phyloP scores from a whole-genome alignment of 2,329 filamentous ascomycete species.

The Alternaria conjuncta region DNA sequence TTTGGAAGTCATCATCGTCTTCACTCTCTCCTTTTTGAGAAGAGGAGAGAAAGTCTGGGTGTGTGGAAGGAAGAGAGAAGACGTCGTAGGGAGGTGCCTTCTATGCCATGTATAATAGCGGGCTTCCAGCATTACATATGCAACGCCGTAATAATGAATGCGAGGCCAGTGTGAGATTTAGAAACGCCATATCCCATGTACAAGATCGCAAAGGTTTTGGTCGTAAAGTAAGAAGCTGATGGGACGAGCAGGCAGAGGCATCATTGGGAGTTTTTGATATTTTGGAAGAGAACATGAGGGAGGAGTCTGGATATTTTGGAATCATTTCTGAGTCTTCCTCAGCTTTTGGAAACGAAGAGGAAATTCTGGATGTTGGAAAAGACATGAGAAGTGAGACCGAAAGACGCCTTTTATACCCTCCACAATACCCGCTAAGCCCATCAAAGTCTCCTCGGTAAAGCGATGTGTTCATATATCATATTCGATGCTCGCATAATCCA shows the following conservation, averaged over 20 bases:
- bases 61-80: not conserved
- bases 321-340: too few relatives aligned
- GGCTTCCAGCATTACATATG: rapidly evolving
- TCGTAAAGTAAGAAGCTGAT: too few relatives aligned
- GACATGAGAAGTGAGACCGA: not conserved
- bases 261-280: too few relatives aligned
- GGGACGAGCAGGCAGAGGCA: too few relatives aligned
- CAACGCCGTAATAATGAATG: too few relatives aligned
- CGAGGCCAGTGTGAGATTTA: too few relatives aligned
- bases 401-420: not conserved
- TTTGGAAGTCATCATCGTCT: not conserved
- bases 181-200: too few relatives aligned
- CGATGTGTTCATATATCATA: not conserved
- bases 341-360: not conserved
- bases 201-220: too few relatives aligned
- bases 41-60: not conserved
- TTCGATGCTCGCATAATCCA: not conserved
- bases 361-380: not conserved
- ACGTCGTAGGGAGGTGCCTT: rapidly evolving
- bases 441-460: not conserved
- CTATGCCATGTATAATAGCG: too few relatives aligned
- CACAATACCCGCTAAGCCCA: not conserved
- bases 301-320: too few relatives aligned
- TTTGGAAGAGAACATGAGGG: too few relatives aligned
- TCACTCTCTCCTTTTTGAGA: not conserved